phyloP scores from a whole-genome alignment of 2,329 filamentous ascomycete species.

The Exophiala dermatitidis region DNA sequence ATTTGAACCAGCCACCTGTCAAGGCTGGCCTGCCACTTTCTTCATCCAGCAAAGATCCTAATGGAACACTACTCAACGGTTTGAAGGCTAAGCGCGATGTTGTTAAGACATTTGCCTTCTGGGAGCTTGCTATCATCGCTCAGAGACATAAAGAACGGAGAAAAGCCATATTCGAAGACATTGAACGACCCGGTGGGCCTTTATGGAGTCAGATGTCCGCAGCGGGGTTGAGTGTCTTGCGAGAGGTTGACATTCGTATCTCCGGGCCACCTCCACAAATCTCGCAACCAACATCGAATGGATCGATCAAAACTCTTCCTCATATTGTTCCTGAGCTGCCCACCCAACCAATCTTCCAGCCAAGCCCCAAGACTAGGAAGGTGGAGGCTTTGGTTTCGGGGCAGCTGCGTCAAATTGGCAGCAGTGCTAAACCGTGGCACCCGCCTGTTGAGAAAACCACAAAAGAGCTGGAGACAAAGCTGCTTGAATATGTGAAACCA shows the following conservation, averaged over 20 bases:
- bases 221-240: slow-evolving; percentile 62
- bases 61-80: slow-evolving; percentile 78
- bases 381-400: slow-evolving; percentile 7
- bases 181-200: slow-evolving; percentile 71
- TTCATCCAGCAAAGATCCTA: slow-evolving; percentile 78
- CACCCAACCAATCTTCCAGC: slow-evolving; percentile 16
- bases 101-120: slow-evolving; percentile 76
- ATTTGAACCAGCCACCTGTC: slow-evolving; percentile 70
- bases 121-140: slow-evolving; percentile 79
- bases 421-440: slow-evolving; percentile 34
- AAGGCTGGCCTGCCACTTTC: slow-evolving; percentile 82
- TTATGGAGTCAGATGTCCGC: slow-evolving; percentile 73
- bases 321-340: slow-evolving; percentile 45
- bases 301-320: slow-evolving; percentile 42
- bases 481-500: slow-evolving; percentile 22
- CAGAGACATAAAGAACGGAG: slow-evolving; percentile 66
- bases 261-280: slow-evolving; percentile 34
- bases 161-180: slow-evolving; percentile 76
- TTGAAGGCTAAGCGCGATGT: slow-evolving; percentile 75
- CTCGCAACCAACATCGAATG: slow-evolving; percentile 38
- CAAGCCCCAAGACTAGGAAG: slow-evolving; percentile 7
- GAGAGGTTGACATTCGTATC: slow-evolving; percentile 60
- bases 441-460: slow-evolving; percentile 35
- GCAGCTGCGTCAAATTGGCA: slow-evolving; percentile 19
- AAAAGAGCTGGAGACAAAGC: slow-evolving; percentile 26